These are phyloP conservation scores for Beauveria scarabaeidicola DNA, from an alignment of 2,329 filamentous ascomycete species.

Conservation along the genomic window DNA sequence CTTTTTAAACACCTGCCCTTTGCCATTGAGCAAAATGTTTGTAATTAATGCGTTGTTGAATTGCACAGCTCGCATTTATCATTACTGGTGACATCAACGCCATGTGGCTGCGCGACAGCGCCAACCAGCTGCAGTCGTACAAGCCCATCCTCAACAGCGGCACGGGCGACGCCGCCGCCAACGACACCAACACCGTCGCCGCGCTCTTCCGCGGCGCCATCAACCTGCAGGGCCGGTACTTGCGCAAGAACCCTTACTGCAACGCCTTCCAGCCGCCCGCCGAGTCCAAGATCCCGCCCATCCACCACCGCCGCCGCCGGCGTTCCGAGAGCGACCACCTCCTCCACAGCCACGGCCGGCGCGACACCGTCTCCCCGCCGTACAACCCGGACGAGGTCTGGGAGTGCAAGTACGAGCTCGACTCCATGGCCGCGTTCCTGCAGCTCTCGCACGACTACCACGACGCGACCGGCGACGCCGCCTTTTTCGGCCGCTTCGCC, in stretches of 20 bases:
- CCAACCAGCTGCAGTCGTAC: conserved; percentile 72
- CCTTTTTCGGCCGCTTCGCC: conserved; percentile 62
- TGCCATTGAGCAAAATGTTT: conserved; percentile 17
- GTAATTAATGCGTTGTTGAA: no score
- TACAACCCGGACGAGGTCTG: conserved; percentile 67
- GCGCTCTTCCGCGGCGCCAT: conserved; percentile 65
- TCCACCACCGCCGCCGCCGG: conserved; percentile 16
- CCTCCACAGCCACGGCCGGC: conserved; percentile 10
- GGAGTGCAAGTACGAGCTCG: conserved; percentile 94
- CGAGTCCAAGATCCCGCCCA: conserved; percentile 44
- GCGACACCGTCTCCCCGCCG: conserved; percentile 53
- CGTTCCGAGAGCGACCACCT: conserved; percentile 7
- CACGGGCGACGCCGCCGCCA: conserved; percentile 35
- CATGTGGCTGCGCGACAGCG: conserved; percentile 86
- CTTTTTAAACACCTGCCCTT: background rate
- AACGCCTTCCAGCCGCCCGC: conserved; percentile 88
- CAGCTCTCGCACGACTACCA: conserved; percentile 75
- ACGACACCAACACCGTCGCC: conserved; percentile 42
- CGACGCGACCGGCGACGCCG: conserved; percentile 59
- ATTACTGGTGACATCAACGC: conserved; percentile 87
- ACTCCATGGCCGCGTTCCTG: conserved; percentile 81
- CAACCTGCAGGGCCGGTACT: conserved; percentile 66
- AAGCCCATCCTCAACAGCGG: conserved; percentile 50
- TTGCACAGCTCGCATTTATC: conserved; percentile 56
- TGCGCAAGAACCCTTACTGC: conserved; percentile 69